phyloP scores from a whole-genome alignment of 352 stramenopile species.

The Pythium insidiosum region DNA sequence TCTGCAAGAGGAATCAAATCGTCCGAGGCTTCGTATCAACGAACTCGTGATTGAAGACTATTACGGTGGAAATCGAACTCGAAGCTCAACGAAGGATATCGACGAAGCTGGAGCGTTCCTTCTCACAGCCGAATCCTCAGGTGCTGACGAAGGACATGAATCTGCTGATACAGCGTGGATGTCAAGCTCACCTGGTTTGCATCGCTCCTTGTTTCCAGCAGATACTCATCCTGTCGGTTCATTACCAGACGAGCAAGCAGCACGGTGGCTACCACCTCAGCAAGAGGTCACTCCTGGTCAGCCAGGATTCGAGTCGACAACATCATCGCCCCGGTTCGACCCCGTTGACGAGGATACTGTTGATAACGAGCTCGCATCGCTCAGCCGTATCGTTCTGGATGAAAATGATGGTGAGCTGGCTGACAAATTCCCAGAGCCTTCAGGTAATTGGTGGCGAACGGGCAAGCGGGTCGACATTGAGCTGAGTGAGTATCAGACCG shows the following conservation, averaged over 20 bases:
- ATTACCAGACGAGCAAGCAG: constrained; percentile 48
- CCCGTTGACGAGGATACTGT: constrained; percentile 37
- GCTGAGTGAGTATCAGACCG: constrained; percentile 68
- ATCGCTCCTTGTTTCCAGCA: constrained; percentile 6
- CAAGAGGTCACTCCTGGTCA: constrained; percentile 5
- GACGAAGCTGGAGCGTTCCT: constrained; percentile 40
- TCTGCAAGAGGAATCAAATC: constrained; percentile 26
- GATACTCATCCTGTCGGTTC: constrained; percentile 22
- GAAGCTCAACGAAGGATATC: neutral
- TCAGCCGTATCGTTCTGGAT: neutral
- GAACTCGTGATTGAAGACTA: constrained; percentile 86
- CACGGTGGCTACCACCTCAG: constrained; percentile 55
- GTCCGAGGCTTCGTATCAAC: constrained; percentile 49
- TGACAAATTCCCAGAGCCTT: constrained; percentile 46
- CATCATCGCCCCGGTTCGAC: constrained; percentile 26
- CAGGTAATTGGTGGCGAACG: constrained; percentile 73
- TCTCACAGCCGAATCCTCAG: constrained; percentile 22
- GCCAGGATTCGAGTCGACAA: constrained; percentile 6
- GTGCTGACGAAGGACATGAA: constrained; percentile 21
- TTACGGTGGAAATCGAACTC: constrained; percentile 31
- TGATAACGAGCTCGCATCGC: constrained; percentile 1
- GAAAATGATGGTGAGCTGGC: constrained; percentile 31
- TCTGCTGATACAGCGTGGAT: too few relatives aligned
- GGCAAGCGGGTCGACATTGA: constrained; percentile 45
- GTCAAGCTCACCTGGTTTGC: constrained; percentile 81